These are phyloP conservation scores for Casuarina glauca DNA, from an alignment of 306 rosid species.

Conservation along the genomic window DNA sequence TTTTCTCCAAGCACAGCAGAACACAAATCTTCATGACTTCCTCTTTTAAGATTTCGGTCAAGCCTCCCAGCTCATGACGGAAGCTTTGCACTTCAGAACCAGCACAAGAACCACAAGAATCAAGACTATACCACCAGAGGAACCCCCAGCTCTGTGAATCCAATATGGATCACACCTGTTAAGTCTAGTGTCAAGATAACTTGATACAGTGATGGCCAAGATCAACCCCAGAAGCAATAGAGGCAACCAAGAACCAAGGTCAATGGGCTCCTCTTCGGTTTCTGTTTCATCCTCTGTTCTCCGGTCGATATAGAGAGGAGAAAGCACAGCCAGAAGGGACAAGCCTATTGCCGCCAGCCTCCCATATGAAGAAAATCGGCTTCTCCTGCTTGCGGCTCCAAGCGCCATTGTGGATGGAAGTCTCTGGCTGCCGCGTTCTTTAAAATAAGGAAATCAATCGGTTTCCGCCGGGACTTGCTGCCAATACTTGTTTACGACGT, in stretches of 20 bases:
- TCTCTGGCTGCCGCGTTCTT: background rate
- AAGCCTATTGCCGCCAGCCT: slow-evolving; percentile 56
- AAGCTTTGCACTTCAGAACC: slow-evolving; percentile 71
- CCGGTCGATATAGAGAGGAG: slow-evolving; percentile 76
- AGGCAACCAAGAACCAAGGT: slow-evolving; percentile 52
- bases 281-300: slow-evolving; percentile 46
- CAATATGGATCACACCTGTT: slow-evolving; percentile 72
- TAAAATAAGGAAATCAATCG: background rate
- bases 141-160: slow-evolving; percentile 90
- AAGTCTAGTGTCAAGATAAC: slow-evolving; percentile 50
- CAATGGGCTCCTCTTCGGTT: slow-evolving; percentile 46
- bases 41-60: slow-evolving; percentile 17
- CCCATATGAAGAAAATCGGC: slow-evolving; percentile 58
- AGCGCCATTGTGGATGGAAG: slow-evolving; percentile 48
- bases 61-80: slow-evolving; percentile 39
- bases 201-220: slow-evolving; percentile 47
- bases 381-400: slow-evolving; percentile 43
- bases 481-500: background rate
- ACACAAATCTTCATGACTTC: background rate
- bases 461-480: background rate
- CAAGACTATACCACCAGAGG: slow-evolving; percentile 67
- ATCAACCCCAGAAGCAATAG: slow-evolving; percentile 61
- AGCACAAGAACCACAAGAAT: slow-evolving; percentile 70
- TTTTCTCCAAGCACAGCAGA: slow-evolving; percentile 4
- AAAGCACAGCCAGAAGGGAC: slow-evolving; percentile 69